phyloP scores from a whole-genome alignment of 805 yeast species.

The Nakazawaea laoshanensis region DNA sequence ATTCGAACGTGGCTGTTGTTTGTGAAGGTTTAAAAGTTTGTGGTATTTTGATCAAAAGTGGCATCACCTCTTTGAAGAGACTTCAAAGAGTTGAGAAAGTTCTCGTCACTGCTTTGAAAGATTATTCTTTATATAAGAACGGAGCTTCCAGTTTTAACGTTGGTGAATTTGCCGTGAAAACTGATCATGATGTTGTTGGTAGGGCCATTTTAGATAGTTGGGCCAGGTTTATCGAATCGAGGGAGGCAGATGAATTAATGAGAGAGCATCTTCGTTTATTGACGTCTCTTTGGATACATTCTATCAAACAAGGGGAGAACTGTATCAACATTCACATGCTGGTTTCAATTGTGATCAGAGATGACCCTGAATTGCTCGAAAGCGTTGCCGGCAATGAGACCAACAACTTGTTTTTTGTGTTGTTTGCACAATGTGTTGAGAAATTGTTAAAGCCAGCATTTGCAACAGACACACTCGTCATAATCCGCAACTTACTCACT shows the following conservation, averaged over 20 bases:
- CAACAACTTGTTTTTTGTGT: constrained; percentile 62
- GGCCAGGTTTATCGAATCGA: constrained; percentile 45
- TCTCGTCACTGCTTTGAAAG: constrained; percentile 59
- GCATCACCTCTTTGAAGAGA: constrained; percentile 38
- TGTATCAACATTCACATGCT: constrained; percentile 59
- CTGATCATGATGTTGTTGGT: constrained; percentile 47
- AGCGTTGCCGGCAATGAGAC: constrained; percentile 48
- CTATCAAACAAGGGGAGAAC: constrained; percentile 51
- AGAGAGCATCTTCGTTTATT: constrained; percentile 50
- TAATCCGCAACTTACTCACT: constrained; percentile 48
- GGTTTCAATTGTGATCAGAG: constrained; percentile 54
- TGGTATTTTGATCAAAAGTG: constrained; percentile 66
- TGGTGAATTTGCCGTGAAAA: constrained; percentile 44
- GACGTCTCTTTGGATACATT: constrained; percentile 72
- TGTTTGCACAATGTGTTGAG: constrained; percentile 81
- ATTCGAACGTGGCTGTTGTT: constrained; percentile 66
- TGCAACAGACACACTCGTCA: constrained; percentile 31
- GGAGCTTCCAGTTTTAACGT: constrained; percentile 35
- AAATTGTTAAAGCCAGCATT: constrained; percentile 40
- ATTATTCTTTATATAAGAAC: constrained; percentile 26
- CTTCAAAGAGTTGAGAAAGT: constrained; percentile 53
- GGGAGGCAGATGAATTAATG: constrained; percentile 40
- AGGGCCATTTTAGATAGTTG: constrained; percentile 61
- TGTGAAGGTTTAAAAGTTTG: constrained; percentile 70
- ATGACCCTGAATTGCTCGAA: constrained; percentile 34